Percentiles rank a stretch among this genome's conserved stretches.
Conservation (phyloP, 163 green algal genomes). For the Chlorella variabilis region DNA sequence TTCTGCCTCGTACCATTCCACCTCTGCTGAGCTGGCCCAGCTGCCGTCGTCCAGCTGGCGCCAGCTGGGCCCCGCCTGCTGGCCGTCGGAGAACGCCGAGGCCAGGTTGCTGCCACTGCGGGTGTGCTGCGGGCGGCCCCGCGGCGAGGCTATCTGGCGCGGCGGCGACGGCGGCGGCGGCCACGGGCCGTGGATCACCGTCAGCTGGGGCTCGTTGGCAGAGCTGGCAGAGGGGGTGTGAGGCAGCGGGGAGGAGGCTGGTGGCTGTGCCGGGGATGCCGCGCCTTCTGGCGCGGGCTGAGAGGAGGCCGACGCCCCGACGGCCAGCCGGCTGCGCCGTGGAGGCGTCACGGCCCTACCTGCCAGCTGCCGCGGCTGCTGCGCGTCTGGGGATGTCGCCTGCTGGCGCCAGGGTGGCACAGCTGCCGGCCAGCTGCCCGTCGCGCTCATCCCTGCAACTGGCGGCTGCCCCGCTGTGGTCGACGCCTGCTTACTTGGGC, state of each 20-base stretch:
- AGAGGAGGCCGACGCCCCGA: too few species aligned
- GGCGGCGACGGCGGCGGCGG: neutral
- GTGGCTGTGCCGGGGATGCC: too few species aligned
- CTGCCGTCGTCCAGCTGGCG: constrained; percentile 28
- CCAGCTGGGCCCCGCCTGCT: neutral
- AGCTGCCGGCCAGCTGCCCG: neutral
- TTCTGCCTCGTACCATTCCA: constrained; percentile 9
- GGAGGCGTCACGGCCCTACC: neutral
- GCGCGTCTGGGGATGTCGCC: neutral
- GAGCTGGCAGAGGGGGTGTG: neutral
- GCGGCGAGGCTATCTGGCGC: neutral
- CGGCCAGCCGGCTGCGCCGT: constrained; percentile 13
- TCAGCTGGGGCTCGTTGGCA: constrained; percentile 12
- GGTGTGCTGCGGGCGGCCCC: neutral
- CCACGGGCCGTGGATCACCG: constrained; percentile 14
- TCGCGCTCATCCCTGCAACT: neutral
- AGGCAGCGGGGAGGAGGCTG: too few species aligned
- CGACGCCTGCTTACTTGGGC: too few species aligned
- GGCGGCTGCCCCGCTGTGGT: too few species aligned
- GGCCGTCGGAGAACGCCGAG: constrained; percentile 1
- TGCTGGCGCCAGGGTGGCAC: neutral
- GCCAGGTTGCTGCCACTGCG: neutral
- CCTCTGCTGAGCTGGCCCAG: constrained; percentile 8
- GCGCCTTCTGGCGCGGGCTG: neutral
- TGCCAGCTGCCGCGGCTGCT: neutral